Conservation (phyloP, 345 rosid genomes). For the Moricandia arvensis region DNA sequence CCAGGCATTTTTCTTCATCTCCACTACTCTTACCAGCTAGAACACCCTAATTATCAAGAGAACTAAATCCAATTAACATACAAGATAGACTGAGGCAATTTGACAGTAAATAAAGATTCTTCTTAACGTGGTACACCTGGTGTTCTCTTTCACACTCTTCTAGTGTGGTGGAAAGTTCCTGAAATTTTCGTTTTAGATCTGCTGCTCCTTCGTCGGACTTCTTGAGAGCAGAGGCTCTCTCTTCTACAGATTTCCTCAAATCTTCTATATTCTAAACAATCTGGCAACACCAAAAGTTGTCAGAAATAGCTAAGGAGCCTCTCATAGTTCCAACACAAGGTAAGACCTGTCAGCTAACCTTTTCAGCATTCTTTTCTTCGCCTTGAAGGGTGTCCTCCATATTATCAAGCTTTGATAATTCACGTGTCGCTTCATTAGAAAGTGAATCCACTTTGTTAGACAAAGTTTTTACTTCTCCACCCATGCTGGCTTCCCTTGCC, state of each 20-base stretch:
- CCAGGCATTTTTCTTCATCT: conserved; percentile 93
- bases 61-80: conserved; percentile 24
- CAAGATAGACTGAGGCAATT: conserved; percentile 3
- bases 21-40: conserved; percentile 95
- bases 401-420: conserved; percentile 66
- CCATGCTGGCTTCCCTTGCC: conserved; percentile 89
- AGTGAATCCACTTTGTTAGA: conserved; percentile 74
- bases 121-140: conserved; percentile 51
- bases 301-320: conserved; percentile 5
- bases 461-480: conserved; percentile 72
- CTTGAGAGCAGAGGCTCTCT: conserved; percentile 65
- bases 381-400: conserved; percentile 74
- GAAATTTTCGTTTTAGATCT: conserved; percentile 61
- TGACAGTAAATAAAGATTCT: conserved; percentile 1
- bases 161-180: conserved; percentile 71
- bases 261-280: conserved; percentile 69
- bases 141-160: conserved; percentile 80
- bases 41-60: conserved; percentile 58
- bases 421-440: conserved; percentile 66
- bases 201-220: conserved; percentile 83
- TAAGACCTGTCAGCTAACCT: conserved; percentile 46
- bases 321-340: background rate
- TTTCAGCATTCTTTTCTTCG: conserved; percentile 70
- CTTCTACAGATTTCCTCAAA: conserved; percentile 68
- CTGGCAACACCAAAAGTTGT: conserved; percentile 45